These are phyloP conservation scores for Lathyrus oleraceus DNA, from an alignment of 306 rosid genomes.

Conservation along the genomic window DNA sequence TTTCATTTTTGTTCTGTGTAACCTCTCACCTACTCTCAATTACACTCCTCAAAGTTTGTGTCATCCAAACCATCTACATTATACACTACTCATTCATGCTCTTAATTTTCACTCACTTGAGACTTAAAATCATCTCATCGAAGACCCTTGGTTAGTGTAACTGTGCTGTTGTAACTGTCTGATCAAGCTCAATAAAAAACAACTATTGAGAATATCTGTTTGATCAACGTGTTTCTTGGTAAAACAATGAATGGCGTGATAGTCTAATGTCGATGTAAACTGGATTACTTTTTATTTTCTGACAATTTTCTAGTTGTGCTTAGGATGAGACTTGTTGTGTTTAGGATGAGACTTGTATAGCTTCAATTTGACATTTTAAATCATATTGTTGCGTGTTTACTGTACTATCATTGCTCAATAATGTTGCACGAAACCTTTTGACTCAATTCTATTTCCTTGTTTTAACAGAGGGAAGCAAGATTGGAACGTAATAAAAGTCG, in stretches of 20 bases:
- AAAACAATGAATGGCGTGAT: conserved; percentile 8
- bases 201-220: conserved; percentile 13
- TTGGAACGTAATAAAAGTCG: conserved; percentile 78
- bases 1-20: too few relatives aligned
- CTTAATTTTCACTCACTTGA: conserved; percentile 5
- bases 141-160: conserved; percentile 8
- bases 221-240: not conserved
- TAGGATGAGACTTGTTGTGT: not conserved
- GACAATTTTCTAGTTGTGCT: not conserved
- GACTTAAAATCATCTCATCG: not conserved
- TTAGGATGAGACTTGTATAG: not conserved
- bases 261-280: not conserved
- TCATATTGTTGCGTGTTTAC: not conserved
- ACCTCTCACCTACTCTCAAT: too few relatives aligned
- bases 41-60: too few relatives aligned
- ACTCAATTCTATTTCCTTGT: conserved; percentile 34
- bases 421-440: conserved; percentile 5
- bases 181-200: not conserved
- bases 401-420: conserved; percentile 9
- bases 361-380: not conserved
- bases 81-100: not conserved
- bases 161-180: conserved; percentile 6
- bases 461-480: conserved; percentile 83
- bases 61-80: not conserved
- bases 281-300: not conserved